phyloP scores from a whole-genome alignment of 306 rosid genomes.

The Urtica urens region DNA sequence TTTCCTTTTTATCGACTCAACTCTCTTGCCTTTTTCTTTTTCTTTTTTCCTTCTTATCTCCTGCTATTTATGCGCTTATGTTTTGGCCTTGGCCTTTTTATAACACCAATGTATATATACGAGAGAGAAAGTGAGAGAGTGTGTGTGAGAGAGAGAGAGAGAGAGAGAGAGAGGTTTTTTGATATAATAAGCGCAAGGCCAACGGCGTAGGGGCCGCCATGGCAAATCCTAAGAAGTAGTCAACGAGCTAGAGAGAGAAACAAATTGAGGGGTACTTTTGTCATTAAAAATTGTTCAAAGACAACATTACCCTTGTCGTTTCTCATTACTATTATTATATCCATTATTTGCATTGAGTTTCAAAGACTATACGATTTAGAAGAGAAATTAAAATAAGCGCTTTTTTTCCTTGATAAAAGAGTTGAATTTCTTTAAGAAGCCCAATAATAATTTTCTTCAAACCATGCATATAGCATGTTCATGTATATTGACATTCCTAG shows the following conservation, averaged over 20 bases:
- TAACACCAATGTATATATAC: background rate
- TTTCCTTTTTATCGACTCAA: background rate
- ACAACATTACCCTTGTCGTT: conserved; percentile 39
- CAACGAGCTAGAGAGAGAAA: conserved; percentile 41
- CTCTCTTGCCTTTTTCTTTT: background rate
- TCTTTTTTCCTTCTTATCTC: background rate
- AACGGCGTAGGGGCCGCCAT: conserved; percentile 99
- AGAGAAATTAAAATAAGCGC: background rate
- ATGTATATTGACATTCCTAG: background rate
- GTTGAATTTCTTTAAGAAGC: conserved; percentile 14
- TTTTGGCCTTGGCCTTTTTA: no score
- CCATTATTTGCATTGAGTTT: conserved; percentile 5
- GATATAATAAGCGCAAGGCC: conserved; percentile 38
- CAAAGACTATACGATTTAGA: no score
- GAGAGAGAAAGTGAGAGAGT: background rate
- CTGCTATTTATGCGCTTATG: no score
- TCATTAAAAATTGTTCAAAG: conserved; percentile 8
- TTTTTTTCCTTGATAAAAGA: background rate
- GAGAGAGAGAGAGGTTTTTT: conserved; percentile 6
- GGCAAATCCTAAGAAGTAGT: conserved; percentile 46
- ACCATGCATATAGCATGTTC: background rate
- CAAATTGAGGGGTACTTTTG: background rate
- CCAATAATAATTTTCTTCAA: background rate
- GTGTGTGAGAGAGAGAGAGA: conserved; percentile 3
- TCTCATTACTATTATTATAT: conserved; percentile 10